These are phyloP conservation scores for Penicillium herquei DNA, from an alignment of 495 filamentous ascomycete genomes.

Conservation along the genomic window DNA sequence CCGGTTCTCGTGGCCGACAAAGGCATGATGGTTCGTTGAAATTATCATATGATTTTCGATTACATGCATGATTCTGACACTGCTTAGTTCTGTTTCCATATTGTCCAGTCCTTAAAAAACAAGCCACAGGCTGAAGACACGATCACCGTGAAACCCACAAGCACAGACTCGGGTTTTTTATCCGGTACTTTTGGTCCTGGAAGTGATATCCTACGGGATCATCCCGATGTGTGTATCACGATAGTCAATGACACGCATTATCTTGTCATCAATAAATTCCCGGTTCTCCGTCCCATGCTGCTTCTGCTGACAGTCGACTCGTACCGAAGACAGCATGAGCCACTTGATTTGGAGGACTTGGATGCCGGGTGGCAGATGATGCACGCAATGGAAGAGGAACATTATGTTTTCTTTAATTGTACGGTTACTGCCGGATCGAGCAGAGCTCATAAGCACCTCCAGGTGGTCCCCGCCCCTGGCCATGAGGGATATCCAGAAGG, in stretches of 20 bases:
- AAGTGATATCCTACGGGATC: slow-evolving; percentile 15
- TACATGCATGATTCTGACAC: not conserved
- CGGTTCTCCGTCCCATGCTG: slow-evolving; percentile 36
- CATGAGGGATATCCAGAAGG: slow-evolving; percentile 6
- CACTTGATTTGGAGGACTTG: slow-evolving; percentile 19
- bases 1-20: slow-evolving; percentile 7
- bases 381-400: slow-evolving; percentile 13
- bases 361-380: slow-evolving; percentile 20
- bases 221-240: slow-evolving; percentile 13
- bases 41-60: not conserved
- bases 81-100: slow-evolving; percentile 12
- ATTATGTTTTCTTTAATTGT: slow-evolving; percentile 38
- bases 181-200: slow-evolving; percentile 11
- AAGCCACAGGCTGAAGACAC: slow-evolving; percentile 15
- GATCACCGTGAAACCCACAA: not conserved
- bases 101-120: slow-evolving; percentile 4
- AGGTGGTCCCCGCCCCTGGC: slow-evolving; percentile 31
- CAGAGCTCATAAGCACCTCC: slow-evolving; percentile 45
- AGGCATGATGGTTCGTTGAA: slow-evolving; percentile 15
- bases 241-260: slow-evolving; percentile 27
- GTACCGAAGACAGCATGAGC: slow-evolving; percentile 33
- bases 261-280: slow-evolving; percentile 41
- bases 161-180: not conserved
- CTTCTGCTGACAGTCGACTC: slow-evolving; percentile 40
- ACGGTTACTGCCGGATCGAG: slow-evolving; percentile 35